A percentile compares a stretch with the other conserved stretches of the same genome.
Conservation (phyloP, 2,329 filamentous ascomycete genomes). For the Colletotrichum tropicicola region DNA sequence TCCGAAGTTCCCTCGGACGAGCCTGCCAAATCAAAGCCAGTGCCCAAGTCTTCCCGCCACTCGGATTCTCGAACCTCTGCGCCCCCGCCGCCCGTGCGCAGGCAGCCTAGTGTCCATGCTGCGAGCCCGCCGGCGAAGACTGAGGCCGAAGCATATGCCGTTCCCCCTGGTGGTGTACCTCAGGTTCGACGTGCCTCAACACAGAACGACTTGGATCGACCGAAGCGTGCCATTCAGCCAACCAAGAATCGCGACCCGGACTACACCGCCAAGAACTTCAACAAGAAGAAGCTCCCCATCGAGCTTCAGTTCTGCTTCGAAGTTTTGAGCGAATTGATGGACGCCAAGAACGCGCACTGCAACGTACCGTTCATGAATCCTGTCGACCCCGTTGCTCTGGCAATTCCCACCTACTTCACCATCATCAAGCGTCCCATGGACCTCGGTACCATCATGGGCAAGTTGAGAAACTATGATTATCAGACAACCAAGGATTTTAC, state of each 20-base stretch:
- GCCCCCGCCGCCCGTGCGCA: conserved; percentile 41
- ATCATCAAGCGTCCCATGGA: conserved; percentile 99
- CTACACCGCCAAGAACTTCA: conserved; percentile 80
- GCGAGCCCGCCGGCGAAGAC: conserved; percentile 45
- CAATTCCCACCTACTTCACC: conserved; percentile 92
- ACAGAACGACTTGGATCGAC: conserved; percentile 78
- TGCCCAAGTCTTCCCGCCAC: conserved; percentile 55
- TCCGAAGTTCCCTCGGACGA: conserved; percentile 59
- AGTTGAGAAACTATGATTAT: conserved; percentile 83
- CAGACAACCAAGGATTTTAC: conserved; percentile 86
- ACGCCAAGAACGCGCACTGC: conserved; percentile 72
- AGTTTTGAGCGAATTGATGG: conserved; percentile 79
- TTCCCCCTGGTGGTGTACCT: conserved; percentile 80
- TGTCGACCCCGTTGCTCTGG: conserved; percentile 92
- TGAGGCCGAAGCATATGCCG: conserved; percentile 68
- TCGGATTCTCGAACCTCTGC: conserved; percentile 52
- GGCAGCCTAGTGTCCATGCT: conserved; percentile 36
- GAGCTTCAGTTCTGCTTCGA: conserved; percentile 92
- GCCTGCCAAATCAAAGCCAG: conserved; percentile 64
- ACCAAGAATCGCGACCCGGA: conserved; percentile 92
- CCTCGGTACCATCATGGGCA: conserved; percentile 80
- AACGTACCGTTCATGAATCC: conserved; percentile 82
- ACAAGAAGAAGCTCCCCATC: conserved; percentile 90
- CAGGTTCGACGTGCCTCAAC: conserved; percentile 87
- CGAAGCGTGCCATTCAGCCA: conserved; percentile 93